Evolutionary conservation across 441 rosid species (phyloP).

Genomic region (Arabidopsis lyrata): DNA sequence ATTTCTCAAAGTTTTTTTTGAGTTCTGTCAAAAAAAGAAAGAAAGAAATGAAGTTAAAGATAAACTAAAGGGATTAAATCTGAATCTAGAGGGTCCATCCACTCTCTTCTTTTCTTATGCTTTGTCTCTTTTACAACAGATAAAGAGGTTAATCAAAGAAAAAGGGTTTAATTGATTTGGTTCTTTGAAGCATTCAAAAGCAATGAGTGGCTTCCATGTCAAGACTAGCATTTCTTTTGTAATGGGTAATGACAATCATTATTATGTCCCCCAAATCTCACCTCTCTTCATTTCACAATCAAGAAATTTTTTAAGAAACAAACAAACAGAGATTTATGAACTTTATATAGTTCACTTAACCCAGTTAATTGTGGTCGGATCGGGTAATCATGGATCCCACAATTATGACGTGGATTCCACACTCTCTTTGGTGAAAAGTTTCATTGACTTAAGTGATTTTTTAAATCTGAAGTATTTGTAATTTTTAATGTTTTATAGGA

Average conservation of each 20-base stretch:
- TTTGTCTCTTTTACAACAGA: constrained; percentile 38
- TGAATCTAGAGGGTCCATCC: constrained; percentile 37
- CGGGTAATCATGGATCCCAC: no score
- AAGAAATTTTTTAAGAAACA: no score
- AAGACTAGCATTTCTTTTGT: constrained; percentile 39
- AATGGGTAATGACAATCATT: constrained; percentile 4
- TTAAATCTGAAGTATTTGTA: no score
- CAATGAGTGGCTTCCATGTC: constrained; percentile 50
- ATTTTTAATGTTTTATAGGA: no score
- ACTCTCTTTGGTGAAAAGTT: no score
- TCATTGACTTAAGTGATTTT: no score
- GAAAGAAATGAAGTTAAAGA: no score
- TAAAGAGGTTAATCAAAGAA: not conserved
- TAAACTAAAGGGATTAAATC: constrained; percentile 20
- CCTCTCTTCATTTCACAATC: not conserved
- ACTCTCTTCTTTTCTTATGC: constrained; percentile 21
- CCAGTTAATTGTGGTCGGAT: no score
- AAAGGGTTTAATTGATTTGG: constrained; percentile 25
- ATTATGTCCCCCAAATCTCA: constrained; percentile 17
- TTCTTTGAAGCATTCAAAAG: constrained; percentile 40
- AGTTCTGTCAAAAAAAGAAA: constrained; percentile 10
- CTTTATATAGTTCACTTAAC: no score
- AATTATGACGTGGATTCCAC: no score
- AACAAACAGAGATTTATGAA: no score
- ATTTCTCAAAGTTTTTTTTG: constrained; percentile 13